Evolutionary conservation across 75 land plant species (phyloP), one percentile per base, ranked within the genome.

Genomic region (Pinus taeda): DNA sequence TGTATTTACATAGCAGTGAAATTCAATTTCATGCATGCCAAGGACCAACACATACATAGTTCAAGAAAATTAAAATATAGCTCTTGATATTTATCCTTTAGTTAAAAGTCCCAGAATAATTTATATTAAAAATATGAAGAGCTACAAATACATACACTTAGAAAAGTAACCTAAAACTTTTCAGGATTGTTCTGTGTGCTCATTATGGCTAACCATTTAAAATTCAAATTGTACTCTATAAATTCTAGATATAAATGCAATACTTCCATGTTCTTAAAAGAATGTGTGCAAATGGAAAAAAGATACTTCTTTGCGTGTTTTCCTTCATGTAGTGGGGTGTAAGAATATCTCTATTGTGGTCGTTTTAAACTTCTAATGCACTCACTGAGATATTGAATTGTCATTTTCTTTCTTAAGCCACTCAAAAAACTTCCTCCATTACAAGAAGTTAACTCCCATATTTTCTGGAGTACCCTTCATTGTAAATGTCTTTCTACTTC

Each of bases 281-380:
- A 7, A 45, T 7, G 55, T 9, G 55, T 49, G 55, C 1, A 49
- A 49, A 49, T 0, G 11, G 55, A 1, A 9, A n/a, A 30, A 26
- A 20, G 77, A 59, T 76, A 89, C 91, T 84, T 87, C 73, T 84
- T 89, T 1, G 75, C 22, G 20, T 66, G 57, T 61, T 84, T 84
- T 33, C 82, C 87, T 29, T 37, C 66, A 45, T 65, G 65, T 24
- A 73, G 53, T 30, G 76, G 78, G 9, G 78, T n/a, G 79, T 83
- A 36, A 96, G 88, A 39, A 96, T 85, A 82, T 96, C 99, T 30
- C 96, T 86, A 63, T 93, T 88, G 82, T 96, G 96, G 73, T 96
- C 98, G 82, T 96, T 93, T 76, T 96, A 96, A 8, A 96, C 91
- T 75, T 96, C 98, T 64, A 96, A 73, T 84, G 93, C 95, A 74